Base-by-base conservation (phyloP, 2,329 filamentous ascomycete genomes). In the Alternaria brassicae region DNA sequence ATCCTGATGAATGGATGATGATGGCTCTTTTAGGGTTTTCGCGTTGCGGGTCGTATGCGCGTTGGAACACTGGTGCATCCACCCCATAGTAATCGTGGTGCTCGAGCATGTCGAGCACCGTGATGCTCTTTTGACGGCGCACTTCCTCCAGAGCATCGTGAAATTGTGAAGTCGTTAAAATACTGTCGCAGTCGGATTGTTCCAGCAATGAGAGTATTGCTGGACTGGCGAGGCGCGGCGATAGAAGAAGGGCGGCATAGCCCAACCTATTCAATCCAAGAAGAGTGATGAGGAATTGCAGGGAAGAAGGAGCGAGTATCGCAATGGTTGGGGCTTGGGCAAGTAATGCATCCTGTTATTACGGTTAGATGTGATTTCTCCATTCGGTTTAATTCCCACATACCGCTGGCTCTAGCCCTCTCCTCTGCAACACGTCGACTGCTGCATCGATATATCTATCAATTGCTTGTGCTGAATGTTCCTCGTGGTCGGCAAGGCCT, bases 201-300 rank as follows among this genome's bases (percentile, higher is more conserved):
- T 68, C 63, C 9, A 74, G 74, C 7, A 87, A 70, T 21, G 78
- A 79, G 13, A 79, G 71, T 59, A 85, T 83, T 5, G 85, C 85
- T 52, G 81, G 79, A 2, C 79, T 77, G 2, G 84, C 80, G 2
- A 87, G 78, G 6, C 85, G 76, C 2, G 83, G 85, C 0, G 85
- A 87, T 2, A 88, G 77, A 32, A 86, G 80, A 1, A 88, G 73
- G 2, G 81, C 78, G 0, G 84, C 82, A 73, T 85, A 84, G 8
- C 86, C 86, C 12, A 88, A 74, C 60, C 84, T 82, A 27, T 80
- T 81, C 47, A 88, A 67, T 0, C 84, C 85, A 42, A 87, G 78
- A 40, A 84, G 76, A 4, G 84, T 82, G 34, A 87, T 75, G 36
- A 86, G 78, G 59, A 85, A 85, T 53, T 85, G 82, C 9, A 88